Conservation (phyloP, 306 rosid genomes). For the Carpinus fangiana region DNA sequence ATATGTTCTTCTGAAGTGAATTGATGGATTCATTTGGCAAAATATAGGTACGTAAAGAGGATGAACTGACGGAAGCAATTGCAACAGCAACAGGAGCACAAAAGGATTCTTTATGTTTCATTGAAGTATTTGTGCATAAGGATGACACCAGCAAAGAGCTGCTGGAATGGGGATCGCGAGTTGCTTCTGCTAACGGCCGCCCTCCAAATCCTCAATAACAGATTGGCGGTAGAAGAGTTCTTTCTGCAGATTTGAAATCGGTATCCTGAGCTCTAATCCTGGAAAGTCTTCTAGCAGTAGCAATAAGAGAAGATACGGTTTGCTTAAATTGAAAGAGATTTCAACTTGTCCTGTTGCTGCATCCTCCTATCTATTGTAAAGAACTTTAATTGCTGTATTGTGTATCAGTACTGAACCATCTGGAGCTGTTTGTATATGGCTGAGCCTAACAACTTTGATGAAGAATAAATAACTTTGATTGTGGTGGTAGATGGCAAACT, state of each 20-base stretch:
- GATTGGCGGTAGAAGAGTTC: background rate
- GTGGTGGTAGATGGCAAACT: background rate
- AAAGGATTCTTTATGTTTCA: slow-evolving; percentile 68
- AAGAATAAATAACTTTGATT: background rate
- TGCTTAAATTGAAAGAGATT: background rate
- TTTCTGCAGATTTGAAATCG: background rate
- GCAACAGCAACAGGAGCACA: slow-evolving; percentile 48
- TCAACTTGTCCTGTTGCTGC: background rate
- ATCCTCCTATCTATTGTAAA: slow-evolving; percentile 22
- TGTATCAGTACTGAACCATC: background rate
- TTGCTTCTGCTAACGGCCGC: slow-evolving; percentile 80
- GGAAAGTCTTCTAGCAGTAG: slow-evolving; percentile 2
- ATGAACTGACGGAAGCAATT: slow-evolving; percentile 67
- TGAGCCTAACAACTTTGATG: background rate
- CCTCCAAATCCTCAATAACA: slow-evolving; percentile 83
- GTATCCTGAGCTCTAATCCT: background rate
- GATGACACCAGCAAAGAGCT: slow-evolving; percentile 94
- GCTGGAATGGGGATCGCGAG: slow-evolving; percentile 95
- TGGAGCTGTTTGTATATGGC: background rate
- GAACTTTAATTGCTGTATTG: background rate
- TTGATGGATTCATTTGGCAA: slow-evolving; percentile 2
- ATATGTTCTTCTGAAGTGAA: background rate
- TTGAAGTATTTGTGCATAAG: slow-evolving; percentile 72
- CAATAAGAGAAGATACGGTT: slow-evolving; percentile 8
- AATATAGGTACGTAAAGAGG: slow-evolving; percentile 70